A percentile compares a stretch with the other conserved stretches of the same genome.
Conservation (phyloP, 345 rosid species). For the Aethionema arabicum region DNA sequence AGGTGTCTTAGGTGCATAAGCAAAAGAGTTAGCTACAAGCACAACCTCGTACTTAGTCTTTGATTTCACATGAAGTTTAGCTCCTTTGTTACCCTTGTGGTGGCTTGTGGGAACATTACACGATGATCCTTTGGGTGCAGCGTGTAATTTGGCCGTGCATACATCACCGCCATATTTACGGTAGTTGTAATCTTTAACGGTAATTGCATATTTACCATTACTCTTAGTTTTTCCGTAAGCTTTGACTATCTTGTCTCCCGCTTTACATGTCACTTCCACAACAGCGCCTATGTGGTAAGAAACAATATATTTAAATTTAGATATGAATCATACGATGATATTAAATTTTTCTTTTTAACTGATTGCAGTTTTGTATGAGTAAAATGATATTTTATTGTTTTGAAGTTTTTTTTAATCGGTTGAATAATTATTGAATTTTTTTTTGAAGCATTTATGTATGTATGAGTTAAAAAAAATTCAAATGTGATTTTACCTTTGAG, state of each 20-base stretch:
- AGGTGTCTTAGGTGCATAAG: constrained; percentile 57
- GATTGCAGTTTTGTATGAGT: background rate
- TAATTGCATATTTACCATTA: constrained; percentile 61
- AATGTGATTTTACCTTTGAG: constrained; percentile 50
- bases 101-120: constrained; percentile 52
- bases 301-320: background rate
- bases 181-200: constrained; percentile 49
- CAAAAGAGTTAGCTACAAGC: constrained; percentile 51
- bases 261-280: constrained; percentile 60
- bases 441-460: background rate
- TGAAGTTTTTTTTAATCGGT: too few species aligned
- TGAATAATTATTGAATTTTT: too few species aligned
- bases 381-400: too few species aligned
- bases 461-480: background rate
- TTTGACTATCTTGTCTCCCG: constrained; percentile 44
- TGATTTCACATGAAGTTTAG: constrained; percentile 48
- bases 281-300: constrained; percentile 50
- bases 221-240: constrained; percentile 60
- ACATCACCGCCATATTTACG: constrained; percentile 48
- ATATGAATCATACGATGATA: too few species aligned
- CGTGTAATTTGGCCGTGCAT: constrained; percentile 58
- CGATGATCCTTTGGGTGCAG: constrained; percentile 45
- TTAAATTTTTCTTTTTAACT: background rate
- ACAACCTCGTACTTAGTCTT: constrained; percentile 52
- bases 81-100: constrained; percentile 50